A percentile compares a stretch with the other conserved stretches of the same genome.
Evolutionary conservation across 2,329 filamentous ascomycete species (phyloP).

Genomic region (Shiraia sp.): DNA sequence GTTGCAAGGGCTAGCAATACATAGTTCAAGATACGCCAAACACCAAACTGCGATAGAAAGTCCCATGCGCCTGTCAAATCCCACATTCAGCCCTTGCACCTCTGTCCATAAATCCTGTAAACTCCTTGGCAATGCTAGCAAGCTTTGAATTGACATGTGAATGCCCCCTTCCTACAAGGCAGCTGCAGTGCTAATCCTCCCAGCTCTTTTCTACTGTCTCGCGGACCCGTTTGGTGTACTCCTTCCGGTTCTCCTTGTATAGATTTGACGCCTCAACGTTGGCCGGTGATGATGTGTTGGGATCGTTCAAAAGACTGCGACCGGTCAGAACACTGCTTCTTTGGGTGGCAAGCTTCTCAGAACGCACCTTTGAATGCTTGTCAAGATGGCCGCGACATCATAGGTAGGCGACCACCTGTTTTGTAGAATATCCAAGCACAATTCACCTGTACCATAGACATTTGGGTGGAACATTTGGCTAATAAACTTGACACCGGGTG

Average conservation of each 20-base stretch:
- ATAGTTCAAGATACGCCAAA: too few relatives aligned
- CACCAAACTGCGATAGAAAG: conserved; percentile 6
- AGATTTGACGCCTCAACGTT: conserved; percentile 98
- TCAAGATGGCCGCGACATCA: conserved; percentile 94
- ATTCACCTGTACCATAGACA: conserved; percentile 93
- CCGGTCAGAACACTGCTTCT: conserved; percentile 17
- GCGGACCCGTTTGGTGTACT: conserved; percentile 91
- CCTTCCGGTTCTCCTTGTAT: conserved; percentile 96
- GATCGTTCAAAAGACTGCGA: conserved; percentile 86
- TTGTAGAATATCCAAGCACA: conserved; percentile 95
- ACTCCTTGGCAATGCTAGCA: conserved; percentile 23
- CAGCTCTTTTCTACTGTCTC: conserved; percentile 99
- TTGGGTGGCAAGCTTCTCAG: background rate
- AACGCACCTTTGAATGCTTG: conserved; percentile 89
- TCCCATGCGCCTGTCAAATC: conserved; percentile 20
- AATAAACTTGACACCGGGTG: conserved; percentile 96
- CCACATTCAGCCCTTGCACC: background rate
- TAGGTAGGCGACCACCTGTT: conserved; percentile 99
- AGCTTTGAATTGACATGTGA: conserved; percentile 11
- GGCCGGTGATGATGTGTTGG: conserved; percentile 96
- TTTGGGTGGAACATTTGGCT: conserved; percentile 99
- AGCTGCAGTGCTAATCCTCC: conserved; percentile 68
- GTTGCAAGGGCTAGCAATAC: too few relatives aligned
- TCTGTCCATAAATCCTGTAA: conserved; percentile 13
- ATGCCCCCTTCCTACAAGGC: background rate